Conservation (phyloP, 208 protist genomes). For the Leptomonas seymouri region DNA sequence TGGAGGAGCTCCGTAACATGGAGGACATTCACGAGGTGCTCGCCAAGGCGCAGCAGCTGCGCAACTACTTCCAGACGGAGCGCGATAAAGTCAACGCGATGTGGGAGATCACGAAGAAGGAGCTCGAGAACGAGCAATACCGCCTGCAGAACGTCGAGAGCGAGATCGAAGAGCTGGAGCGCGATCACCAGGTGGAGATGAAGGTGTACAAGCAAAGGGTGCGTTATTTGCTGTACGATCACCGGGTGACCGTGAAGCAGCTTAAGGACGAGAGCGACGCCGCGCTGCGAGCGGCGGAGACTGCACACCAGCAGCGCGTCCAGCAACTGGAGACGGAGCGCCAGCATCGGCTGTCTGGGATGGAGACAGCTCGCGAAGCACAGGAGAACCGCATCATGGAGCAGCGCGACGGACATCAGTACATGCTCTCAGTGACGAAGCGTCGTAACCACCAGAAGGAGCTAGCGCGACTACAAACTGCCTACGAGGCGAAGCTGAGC, state of each 20-base stretch:
- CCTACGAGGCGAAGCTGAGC: constrained; percentile 92
- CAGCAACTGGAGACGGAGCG: constrained; percentile 75
- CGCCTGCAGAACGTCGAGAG: constrained; percentile 89
- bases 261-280: constrained; percentile 91
- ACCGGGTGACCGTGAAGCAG: constrained; percentile 90
- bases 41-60: constrained; percentile 88
- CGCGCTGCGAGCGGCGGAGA: constrained; percentile 83
- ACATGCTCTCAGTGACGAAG: constrained; percentile 90
- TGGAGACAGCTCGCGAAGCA: constrained; percentile 60
- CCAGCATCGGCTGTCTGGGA: constrained; percentile 54
- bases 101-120: constrained; percentile 94
- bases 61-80: constrained; percentile 97
- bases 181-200: constrained; percentile 95
- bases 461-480: constrained; percentile 73
- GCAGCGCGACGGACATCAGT: constrained; percentile 85
- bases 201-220: constrained; percentile 98
- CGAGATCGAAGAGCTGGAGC: constrained; percentile 95
- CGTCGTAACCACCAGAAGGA: constrained; percentile 88
- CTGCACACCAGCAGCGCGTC: constrained; percentile 73
- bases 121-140: constrained; percentile 84
- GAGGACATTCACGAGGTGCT: constrained; percentile 81
- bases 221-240: constrained; percentile 95
- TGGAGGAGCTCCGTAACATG: constrained; percentile 49
- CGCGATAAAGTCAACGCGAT: constrained; percentile 95
- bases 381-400: constrained; percentile 88